A percentile compares a stretch with the other conserved stretches of the same genome.
phyloP scores from a whole-genome alignment of 208 protist genomes.

The Trypanosoma lewisi region DNA sequence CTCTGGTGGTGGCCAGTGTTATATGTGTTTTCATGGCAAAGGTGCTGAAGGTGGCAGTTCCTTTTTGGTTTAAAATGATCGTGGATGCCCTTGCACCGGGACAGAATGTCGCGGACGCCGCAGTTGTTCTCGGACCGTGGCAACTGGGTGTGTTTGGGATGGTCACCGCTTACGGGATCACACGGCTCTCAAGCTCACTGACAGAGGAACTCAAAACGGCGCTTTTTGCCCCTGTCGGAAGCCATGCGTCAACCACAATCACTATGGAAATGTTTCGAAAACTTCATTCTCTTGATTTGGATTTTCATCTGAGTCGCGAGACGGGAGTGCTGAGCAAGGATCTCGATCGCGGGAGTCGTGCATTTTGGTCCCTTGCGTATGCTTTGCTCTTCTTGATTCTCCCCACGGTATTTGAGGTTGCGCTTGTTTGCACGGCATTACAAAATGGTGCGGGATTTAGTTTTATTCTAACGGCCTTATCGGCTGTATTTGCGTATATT shows the following conservation, averaged over 20 bases:
- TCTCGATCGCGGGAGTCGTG: conserved; percentile 91
- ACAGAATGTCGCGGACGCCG: conserved; percentile 25
- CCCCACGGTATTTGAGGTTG: conserved; percentile 92
- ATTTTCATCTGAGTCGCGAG: conserved; percentile 88
- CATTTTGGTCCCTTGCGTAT: conserved; percentile 88
- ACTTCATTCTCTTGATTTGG: conserved; percentile 83
- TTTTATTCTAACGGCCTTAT: conserved; percentile 85
- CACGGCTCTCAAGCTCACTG: conserved; percentile 63
- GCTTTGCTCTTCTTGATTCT: conserved; percentile 90
- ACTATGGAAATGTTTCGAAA: conserved; percentile 88
- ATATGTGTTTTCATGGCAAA: conserved; percentile 79
- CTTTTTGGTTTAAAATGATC: conserved; percentile 91
- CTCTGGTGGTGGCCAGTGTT: conserved; percentile 74
- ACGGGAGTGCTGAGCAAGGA: conserved; percentile 90
- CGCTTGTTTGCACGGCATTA: conserved; percentile 88
- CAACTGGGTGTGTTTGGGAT: conserved; percentile 78
- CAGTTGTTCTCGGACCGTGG: conserved; percentile 46
- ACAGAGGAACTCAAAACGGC: conserved; percentile 89
- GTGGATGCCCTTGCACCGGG: conserved; percentile 75
- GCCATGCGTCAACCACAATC: conserved; percentile 79
- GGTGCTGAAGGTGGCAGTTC: conserved; percentile 80
- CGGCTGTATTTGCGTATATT: conserved; percentile 82
- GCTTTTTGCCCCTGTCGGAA: conserved; percentile 88
- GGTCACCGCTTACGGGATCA: conserved; percentile 86
- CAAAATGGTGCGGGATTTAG: conserved; percentile 71